A percentile compares a stretch with the other conserved stretches of the same genome.
Evolutionary conservation across 2,329 filamentous ascomycete genomes (phyloP).

Genomic region (Fonsecaea multimorphosa): DNA sequence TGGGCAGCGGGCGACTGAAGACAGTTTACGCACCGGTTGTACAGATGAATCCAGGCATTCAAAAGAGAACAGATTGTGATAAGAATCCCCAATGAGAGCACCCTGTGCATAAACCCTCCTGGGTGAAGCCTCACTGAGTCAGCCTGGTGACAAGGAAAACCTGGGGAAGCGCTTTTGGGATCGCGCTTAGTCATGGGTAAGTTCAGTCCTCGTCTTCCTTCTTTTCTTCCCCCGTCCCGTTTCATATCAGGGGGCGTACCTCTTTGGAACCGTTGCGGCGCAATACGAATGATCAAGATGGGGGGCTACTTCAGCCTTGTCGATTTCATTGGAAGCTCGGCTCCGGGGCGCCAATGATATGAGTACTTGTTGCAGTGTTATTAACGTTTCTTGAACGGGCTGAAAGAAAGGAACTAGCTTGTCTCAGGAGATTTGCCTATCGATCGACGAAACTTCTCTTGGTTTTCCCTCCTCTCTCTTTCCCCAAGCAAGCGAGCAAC

Average conservation of each 20-base stretch:
- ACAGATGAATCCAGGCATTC: background rate
- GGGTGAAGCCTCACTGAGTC: background rate
- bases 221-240: background rate
- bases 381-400: background rate
- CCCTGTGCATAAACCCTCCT: background rate
- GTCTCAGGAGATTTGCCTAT: background rate
- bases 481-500: background rate
- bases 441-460: background rate
- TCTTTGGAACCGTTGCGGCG: too few relatives aligned
- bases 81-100: too few relatives aligned
- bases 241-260: background rate
- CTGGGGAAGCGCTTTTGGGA: background rate
- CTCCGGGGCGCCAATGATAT: too few relatives aligned
- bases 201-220: background rate
- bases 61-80: background rate
- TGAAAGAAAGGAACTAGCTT: background rate
- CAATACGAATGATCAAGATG: too few relatives aligned
- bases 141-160: conserved; percentile 3
- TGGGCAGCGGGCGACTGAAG: too few relatives aligned
- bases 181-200: background rate
- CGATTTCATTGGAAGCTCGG: too few relatives aligned
- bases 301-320: too few relatives aligned
- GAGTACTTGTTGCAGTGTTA: too few relatives aligned
- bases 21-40: too few relatives aligned
- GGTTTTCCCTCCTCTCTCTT: background rate